phyloP scores from a whole-genome alignment of 2,329 filamentous ascomycete species.

The Xylaria sp. region DNA sequence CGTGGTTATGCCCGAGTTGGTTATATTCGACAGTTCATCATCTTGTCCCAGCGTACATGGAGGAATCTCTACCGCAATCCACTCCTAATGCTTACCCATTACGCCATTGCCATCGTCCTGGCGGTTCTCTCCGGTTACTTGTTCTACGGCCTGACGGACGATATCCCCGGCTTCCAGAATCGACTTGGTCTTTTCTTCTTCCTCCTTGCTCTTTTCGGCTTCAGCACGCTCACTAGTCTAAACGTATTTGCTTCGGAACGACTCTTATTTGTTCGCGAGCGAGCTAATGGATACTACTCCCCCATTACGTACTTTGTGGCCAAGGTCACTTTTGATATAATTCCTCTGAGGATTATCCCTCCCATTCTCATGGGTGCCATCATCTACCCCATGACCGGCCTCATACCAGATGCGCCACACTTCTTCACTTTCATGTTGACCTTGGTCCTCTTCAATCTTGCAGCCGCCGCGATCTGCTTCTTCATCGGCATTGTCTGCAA shows the following conservation, averaged over 20 bases:
- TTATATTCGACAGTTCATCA: slow-evolving; percentile 83
- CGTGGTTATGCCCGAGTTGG: slow-evolving; percentile 86
- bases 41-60: slow-evolving; percentile 92
- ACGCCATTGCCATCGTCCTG: slow-evolving; percentile 93
- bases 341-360: slow-evolving; percentile 92
- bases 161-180: slow-evolving; percentile 98
- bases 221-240: slow-evolving; percentile 92
- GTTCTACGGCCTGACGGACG: slow-evolving; percentile 95
- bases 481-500: slow-evolving; percentile 97
- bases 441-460: slow-evolving; percentile 94
- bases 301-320: slow-evolving; percentile 93
- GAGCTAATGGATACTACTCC: slow-evolving; percentile 96
- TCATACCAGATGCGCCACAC: slow-evolving; percentile 82
- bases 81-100: slow-evolving; percentile 98
- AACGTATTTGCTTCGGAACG: slow-evolving; percentile 94
- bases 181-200: slow-evolving; percentile 98
- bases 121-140: slow-evolving; percentile 94
- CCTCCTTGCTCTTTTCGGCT: slow-evolving; percentile 92
- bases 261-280: slow-evolving; percentile 89
- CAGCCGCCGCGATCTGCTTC: slow-evolving; percentile 90
- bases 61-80: slow-evolving; percentile 97
- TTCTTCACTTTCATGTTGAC: slow-evolving; percentile 94
- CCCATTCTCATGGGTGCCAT: slow-evolving; percentile 96
- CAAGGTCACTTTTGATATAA: slow-evolving; percentile 98
- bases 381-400: slow-evolving; percentile 96